These are phyloP conservation scores for Sclerospora graminicola DNA, from an alignment of 352 stramenopile genomes.

Conservation along the genomic window DNA sequence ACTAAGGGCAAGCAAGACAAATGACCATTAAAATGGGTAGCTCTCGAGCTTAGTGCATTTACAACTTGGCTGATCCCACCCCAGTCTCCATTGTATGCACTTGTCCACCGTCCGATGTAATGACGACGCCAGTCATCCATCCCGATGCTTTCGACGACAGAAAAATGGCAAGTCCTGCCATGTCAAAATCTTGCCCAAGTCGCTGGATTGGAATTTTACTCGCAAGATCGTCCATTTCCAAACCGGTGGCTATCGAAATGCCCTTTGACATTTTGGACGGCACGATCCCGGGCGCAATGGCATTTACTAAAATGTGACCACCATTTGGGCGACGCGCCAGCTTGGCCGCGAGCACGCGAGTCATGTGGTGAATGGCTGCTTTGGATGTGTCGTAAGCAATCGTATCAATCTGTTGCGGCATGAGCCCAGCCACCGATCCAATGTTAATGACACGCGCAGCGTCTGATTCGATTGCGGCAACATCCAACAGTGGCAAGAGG, in stretches of 20 bases:
- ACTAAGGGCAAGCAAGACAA: no score
- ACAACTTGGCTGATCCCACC: slow-evolving; percentile 27
- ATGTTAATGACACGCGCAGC: slow-evolving; percentile 70
- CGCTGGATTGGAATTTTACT: slow-evolving; percentile 70
- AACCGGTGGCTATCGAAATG: slow-evolving; percentile 39
- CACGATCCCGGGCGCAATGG: slow-evolving; percentile 88
- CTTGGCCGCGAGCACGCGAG: slow-evolving; percentile 87
- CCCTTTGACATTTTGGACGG: slow-evolving; percentile 87
- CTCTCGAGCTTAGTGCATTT: background rate
- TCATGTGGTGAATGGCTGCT: slow-evolving; percentile 91
- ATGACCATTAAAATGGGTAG: no score
- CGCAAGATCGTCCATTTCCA: slow-evolving; percentile 46
- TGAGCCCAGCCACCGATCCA: slow-evolving; percentile 64
- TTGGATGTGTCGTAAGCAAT: slow-evolving; percentile 93
- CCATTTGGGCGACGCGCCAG: slow-evolving; percentile 70
- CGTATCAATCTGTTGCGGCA: slow-evolving; percentile 80
- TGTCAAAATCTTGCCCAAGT: slow-evolving; percentile 84
- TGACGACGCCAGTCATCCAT: slow-evolving; percentile 89
- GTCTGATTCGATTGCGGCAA: slow-evolving; percentile 31
- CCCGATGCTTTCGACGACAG: slow-evolving; percentile 80
- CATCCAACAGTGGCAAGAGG: slow-evolving; percentile 86
- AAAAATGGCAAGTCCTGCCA: slow-evolving; percentile 91
- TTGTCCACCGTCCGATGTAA: slow-evolving; percentile 88
- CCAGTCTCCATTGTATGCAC: slow-evolving; percentile 34
- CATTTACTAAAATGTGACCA: slow-evolving; percentile 92